Evolutionary conservation across 371 early-diverging fungal genomes (phyloP).

Genomic region (Nematocida parisii): DNA sequence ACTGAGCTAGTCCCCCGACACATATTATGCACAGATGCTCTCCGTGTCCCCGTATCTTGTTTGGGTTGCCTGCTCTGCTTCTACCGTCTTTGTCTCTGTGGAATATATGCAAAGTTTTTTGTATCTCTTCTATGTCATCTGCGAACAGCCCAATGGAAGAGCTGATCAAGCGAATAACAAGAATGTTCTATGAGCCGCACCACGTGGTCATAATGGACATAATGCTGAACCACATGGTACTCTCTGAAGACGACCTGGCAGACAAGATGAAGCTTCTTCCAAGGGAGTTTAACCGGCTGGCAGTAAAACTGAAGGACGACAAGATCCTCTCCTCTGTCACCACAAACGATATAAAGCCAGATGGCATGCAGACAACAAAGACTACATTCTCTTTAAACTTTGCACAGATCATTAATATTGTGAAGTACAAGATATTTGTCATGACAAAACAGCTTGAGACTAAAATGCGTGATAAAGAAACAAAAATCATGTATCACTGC

Average conservation of each 20-base stretch:
- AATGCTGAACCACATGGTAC: slow-evolving; percentile 64
- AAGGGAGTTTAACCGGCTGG: slow-evolving; percentile 69
- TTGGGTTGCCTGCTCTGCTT: background rate
- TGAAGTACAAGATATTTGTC: slow-evolving; percentile 71
- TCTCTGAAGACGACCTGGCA: slow-evolving; percentile 67
- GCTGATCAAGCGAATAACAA: slow-evolving; percentile 62
- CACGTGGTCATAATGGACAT: slow-evolving; percentile 68
- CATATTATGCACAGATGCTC: background rate
- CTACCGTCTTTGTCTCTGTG: background rate
- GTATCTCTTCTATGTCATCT: slow-evolving; percentile 26
- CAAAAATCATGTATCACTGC: slow-evolving; percentile 60
- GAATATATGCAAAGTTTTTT: background rate
- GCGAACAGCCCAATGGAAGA: slow-evolving; percentile 53
- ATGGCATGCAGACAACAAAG: slow-evolving; percentile 63
- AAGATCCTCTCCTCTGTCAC: slow-evolving; percentile 67
- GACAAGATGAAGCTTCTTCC: slow-evolving; percentile 68
- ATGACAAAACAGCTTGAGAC: slow-evolving; percentile 69
- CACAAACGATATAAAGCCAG: slow-evolving; percentile 65
- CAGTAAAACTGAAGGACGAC: slow-evolving; percentile 68
- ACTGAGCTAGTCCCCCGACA: slow-evolving; percentile 66
- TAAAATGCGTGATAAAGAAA: slow-evolving; percentile 51
- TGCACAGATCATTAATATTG: slow-evolving; percentile 66
- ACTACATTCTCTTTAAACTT: slow-evolving; percentile 68
- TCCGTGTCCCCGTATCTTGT: background rate
- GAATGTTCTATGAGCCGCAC: slow-evolving; percentile 69